Conservation (phyloP, 306 rosid genomes). For the Hylodesmum podocarpum region DNA sequence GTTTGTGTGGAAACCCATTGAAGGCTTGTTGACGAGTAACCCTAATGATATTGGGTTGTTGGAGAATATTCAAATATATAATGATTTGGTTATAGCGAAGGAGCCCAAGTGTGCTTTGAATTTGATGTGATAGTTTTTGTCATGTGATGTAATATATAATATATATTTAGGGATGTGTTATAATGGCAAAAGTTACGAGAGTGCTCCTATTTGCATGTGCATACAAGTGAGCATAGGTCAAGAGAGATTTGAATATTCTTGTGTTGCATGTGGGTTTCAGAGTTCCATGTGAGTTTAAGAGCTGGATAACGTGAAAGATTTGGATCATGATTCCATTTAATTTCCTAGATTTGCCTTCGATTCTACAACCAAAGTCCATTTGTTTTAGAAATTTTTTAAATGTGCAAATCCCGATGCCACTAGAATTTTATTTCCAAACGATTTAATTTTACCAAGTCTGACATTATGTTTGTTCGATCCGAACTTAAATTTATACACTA, state of each 20-base stretch:
- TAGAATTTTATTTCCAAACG: neutral
- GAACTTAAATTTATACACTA: too few relatives aligned
- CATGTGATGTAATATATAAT: conserved; percentile 2
- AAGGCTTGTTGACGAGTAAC: conserved; percentile 47
- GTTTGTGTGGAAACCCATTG: conserved; percentile 88
- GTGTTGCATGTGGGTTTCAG: conserved; percentile 47
- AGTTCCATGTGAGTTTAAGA: conserved; percentile 45
- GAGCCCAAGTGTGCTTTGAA: conserved; percentile 28
- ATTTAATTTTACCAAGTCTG: neutral
- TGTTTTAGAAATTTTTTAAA: neutral
- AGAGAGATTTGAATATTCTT: conserved; percentile 18
- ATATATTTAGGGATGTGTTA: neutral
- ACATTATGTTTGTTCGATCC: neutral
- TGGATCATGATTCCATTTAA: conserved; percentile 36
- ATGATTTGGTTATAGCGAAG: neutral
- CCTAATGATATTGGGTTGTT: neutral
- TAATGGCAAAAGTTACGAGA: conserved; percentile 24
- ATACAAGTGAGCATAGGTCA: conserved; percentile 35
- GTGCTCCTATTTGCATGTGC: conserved; percentile 30
- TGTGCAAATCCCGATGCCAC: neutral
- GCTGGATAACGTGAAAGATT: conserved; percentile 31
- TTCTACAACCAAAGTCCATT: conserved; percentile 2
- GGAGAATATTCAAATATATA: neutral
- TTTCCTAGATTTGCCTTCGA: neutral
- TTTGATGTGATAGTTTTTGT: conserved; percentile 33